phyloP scores from a whole-genome alignment of 805 yeast genomes.

The Scheffersomyces stipitis region DNA sequence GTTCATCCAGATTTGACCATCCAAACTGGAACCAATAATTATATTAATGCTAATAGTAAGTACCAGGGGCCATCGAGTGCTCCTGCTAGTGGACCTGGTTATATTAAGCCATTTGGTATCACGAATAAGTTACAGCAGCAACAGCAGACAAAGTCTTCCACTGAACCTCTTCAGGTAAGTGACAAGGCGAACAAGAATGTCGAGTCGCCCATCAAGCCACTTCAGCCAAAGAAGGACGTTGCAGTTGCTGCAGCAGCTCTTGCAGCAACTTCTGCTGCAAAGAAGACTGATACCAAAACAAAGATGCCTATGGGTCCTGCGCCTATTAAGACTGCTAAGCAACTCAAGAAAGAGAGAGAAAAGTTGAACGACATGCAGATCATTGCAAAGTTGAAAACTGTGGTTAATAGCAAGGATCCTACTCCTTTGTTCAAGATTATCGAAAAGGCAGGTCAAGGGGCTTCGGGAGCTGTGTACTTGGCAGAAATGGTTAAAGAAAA shows the following conservation, averaged over 20 bases:
- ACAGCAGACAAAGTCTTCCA: slow-evolving; percentile 18
- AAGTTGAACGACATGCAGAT: slow-evolving; percentile 82
- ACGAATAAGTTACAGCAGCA: slow-evolving; percentile 19
- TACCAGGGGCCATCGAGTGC: slow-evolving; percentile 7
- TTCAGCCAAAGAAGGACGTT: slow-evolving; percentile 18
- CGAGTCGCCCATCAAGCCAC: slow-evolving; percentile 26
- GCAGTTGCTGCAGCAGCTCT: slow-evolving; percentile 3
- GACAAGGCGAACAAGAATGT: slow-evolving; percentile 4
- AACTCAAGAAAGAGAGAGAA: slow-evolving; percentile 40
- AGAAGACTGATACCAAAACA: slow-evolving; percentile 2
- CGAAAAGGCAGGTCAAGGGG: slow-evolving; percentile 96
- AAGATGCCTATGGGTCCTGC: slow-evolving; percentile 9
- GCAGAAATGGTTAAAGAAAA: slow-evolving; percentile 63
- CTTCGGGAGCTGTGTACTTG: slow-evolving; percentile 90
- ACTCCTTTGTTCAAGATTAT: slow-evolving; percentile 71
- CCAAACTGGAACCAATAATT: slow-evolving; percentile 23
- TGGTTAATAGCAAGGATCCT: slow-evolving; percentile 86
- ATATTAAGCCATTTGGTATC: slow-evolving; percentile 20
- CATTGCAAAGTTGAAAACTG: slow-evolving; percentile 75
- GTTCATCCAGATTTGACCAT: slow-evolving; percentile 32
- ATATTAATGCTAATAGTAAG: slow-evolving; percentile 23
- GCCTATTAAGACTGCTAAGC: slow-evolving; percentile 36
- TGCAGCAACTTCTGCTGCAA: not conserved
- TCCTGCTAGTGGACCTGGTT: slow-evolving; percentile 8
- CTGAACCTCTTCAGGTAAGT: slow-evolving; percentile 8